These are phyloP conservation scores for Hypoxylon crocopeplum DNA, from an alignment of 495 filamentous ascomycete genomes.

Conservation along the genomic window DNA sequence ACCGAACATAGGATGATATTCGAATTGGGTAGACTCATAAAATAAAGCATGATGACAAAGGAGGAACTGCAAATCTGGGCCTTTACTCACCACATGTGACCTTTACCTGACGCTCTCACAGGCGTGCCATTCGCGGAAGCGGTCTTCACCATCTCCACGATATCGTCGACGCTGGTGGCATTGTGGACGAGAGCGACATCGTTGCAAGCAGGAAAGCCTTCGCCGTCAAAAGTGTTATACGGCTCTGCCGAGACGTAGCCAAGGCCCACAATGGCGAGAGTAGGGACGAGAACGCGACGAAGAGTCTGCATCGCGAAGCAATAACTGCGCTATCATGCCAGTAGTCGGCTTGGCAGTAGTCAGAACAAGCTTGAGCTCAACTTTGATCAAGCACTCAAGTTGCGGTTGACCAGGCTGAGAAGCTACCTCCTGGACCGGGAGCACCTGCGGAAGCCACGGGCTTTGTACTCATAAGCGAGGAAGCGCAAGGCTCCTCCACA, in stretches of 20 bases:
- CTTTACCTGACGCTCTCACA: conserved; percentile 55
- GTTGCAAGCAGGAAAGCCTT: conserved; percentile 54
- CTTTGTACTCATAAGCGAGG: conserved; percentile 18
- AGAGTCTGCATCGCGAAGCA: conserved; percentile 32
- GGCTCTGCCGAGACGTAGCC: conserved; percentile 37
- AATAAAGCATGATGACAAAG: conserved; percentile 5
- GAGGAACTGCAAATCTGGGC: neutral
- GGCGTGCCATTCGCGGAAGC: conserved; percentile 42
- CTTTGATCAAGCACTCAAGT: neutral
- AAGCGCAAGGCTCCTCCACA: neutral
- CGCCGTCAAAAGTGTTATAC: conserved; percentile 59
- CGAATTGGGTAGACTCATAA: neutral
- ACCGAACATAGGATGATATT: neutral
- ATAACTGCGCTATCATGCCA: neutral
- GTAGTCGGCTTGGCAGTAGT: conserved; percentile 9
- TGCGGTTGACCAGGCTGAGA: conserved; percentile 3
- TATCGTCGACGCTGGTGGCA: conserved; percentile 51
- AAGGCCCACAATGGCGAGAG: conserved; percentile 8
- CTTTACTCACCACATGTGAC: conserved; percentile 53
- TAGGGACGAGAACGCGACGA: conserved; percentile 11
- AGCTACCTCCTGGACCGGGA: conserved; percentile 4
- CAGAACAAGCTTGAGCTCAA: conserved; percentile 18
- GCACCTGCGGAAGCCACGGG: conserved; percentile 14
- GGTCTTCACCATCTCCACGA: conserved; percentile 49
- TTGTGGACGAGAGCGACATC: conserved; percentile 51